Base-by-base conservation (phyloP, 208 protist genomes). In the Leishmania mexicana region DNA sequence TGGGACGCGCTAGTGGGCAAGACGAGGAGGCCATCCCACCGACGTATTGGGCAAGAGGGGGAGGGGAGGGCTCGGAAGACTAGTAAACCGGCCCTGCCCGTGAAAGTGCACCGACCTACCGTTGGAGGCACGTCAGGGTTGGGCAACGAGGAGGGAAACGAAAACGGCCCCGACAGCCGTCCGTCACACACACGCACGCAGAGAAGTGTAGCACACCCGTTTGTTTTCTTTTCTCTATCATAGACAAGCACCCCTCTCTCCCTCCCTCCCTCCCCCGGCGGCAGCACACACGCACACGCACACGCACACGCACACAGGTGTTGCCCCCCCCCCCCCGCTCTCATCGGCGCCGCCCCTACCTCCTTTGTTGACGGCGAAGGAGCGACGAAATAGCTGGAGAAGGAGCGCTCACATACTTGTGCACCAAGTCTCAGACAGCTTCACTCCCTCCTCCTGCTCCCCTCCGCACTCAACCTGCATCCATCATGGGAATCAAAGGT, bases 401-500 rank as follows among this genome's bases (percentile, higher is more conserved):
- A 47, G 62, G 21, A 35, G 31, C 21, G 38, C 7, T 24, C 38
- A 2, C 65, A 42, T 72, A 47, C 65, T 19, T 72, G 15, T 47
- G 24, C 65, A 4, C 5, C 19, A 72, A 72, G 65, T 38, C 17
- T 24, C 40, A 72, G 40, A 72, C 2, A 75, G 47, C 45, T 38
- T 40, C 47, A 42, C n/a, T 35, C 71, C 71, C 6, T 24, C n/a
- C n/a, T 17, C n/a, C 54, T 47, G 8, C 67, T 49, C 67, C 67
- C 40, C 40, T 47, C 47, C 47, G 45, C 71, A 75, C 47, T 1
- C 71, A 8, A 11, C 17, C 13, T 24, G 1, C 45, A 57, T n/a
- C 67, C 17, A 21, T 17, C 6, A 97, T 97, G 94, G 92, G 94
- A 67, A 95, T 97, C 79, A 97, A 97, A 88, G 92, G 92, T 0